phyloP scores from a whole-genome alignment of 495 filamentous ascomycete species.

The Penicillium paradoxum region DNA sequence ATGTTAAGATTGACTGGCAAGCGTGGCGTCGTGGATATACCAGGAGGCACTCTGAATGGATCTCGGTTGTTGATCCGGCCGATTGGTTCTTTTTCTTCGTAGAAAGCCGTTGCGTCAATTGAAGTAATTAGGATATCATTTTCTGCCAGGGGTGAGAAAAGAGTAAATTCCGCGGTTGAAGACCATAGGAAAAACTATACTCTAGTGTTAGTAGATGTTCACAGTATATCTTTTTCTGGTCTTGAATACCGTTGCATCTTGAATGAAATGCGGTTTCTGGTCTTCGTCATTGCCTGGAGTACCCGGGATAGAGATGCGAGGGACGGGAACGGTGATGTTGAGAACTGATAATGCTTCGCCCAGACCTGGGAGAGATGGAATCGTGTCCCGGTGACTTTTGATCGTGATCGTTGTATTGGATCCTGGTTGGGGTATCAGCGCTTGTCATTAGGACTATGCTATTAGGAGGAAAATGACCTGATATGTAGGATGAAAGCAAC shows the following conservation, averaged over 20 bases:
- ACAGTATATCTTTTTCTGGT: neutral
- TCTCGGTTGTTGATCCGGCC: slow-evolving; percentile 69
- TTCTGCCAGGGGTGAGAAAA: slow-evolving; percentile 69
- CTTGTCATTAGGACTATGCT: neutral
- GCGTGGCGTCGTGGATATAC: slow-evolving; percentile 60
- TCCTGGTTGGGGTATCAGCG: slow-evolving; percentile 33
- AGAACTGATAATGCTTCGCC: slow-evolving; percentile 68
- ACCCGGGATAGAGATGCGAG: slow-evolving; percentile 54
- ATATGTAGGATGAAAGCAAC: slow-evolving; percentile 79
- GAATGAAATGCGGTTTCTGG: slow-evolving; percentile 63
- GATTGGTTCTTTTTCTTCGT: slow-evolving; percentile 70
- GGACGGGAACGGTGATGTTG: slow-evolving; percentile 62
- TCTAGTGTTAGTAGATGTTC: neutral
- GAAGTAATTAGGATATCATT: slow-evolving; percentile 68
- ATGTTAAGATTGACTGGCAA: slow-evolving; percentile 77
- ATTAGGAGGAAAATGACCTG: slow-evolving; percentile 48
- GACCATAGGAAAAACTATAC: slow-evolving; percentile 70
- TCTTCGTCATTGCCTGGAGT: slow-evolving; percentile 38
- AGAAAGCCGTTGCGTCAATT: slow-evolving; percentile 79
- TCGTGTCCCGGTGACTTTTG: slow-evolving; percentile 58
- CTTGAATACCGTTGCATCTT: slow-evolving; percentile 67
- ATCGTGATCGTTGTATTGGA: slow-evolving; percentile 75
- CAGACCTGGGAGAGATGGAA: slow-evolving; percentile 69
- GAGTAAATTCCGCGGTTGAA: slow-evolving; percentile 78
- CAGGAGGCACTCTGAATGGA: slow-evolving; percentile 75